Evolutionary conservation across 257 asterid species (phyloP), one percentile per base, ranked within the genome.

Genomic region (Fraxinus quadrangulata): DNA sequence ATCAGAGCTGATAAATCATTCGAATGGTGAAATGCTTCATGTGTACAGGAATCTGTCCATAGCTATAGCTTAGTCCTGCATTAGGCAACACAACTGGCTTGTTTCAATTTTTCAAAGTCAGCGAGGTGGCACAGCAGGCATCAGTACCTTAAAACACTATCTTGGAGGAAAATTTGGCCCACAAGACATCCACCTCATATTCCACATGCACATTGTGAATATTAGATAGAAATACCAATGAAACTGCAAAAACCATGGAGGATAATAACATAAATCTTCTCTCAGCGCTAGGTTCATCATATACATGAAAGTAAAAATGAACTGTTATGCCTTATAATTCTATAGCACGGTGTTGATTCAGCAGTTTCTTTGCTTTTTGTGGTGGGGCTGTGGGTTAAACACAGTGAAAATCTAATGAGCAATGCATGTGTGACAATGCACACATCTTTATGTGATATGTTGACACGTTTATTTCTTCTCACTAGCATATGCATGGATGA

Each of bases 91-190:
- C 72, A 17, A 10, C 24, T 21, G 77, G 83, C 23, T 42, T 59
- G 13, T 2, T 51, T 26, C 74, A 69, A 63, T 42, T 80, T 33
- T 21, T 70, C 59, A 47, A 47, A 4, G 39, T 71, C 17, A 47
- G 16, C 4, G 66, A 71, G 73, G 26, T 81, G 12, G 81, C 74
- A 19, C 42, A 63, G 17, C 69, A 73, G 16, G 31, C 74, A 75
- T 12, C 74, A 19, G 16, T 73, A 16, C 80, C 83, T 40, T 80
- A 80, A 23, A 23, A 17, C 47, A 26, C 77, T 47, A 1, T 80
- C 84, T 1, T 51, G 61, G 21, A 75, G 74, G 30, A 47, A 75
- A 17, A 23, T 70, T 42, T 33, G 71, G 19, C 30, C 71, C 2
- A n/a, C 80, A 7, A 37, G 77, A 49, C 37, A 51, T 61, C 81